Conservation (phyloP, 2,329 filamentous ascomycete genomes). For the Aquanectria penicillioides region DNA sequence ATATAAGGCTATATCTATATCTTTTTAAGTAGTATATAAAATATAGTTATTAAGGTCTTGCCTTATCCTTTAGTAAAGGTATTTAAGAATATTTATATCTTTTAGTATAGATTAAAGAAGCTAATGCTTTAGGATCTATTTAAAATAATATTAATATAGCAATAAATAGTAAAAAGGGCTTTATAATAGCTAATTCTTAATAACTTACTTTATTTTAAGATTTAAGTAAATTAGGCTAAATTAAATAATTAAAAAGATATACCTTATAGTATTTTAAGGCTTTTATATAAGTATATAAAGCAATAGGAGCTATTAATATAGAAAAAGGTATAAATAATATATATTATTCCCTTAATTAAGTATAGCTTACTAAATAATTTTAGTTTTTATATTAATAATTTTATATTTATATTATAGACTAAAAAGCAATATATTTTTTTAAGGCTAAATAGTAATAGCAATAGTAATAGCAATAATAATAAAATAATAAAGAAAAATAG, state of each 20-base stretch:
- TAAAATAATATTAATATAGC: background rate
- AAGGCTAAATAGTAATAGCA: background rate
- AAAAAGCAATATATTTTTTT: slow-evolving; percentile 6
- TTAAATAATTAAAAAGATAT: slow-evolving; percentile 6
- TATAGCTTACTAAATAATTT: background rate
- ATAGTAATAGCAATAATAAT: slow-evolving; percentile 3
- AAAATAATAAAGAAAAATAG: slow-evolving; percentile 8
- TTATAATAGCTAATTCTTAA: slow-evolving; percentile 8
- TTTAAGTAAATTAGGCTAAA: slow-evolving; percentile 2
- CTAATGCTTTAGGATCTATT: slow-evolving; percentile 9
- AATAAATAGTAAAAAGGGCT: background rate
- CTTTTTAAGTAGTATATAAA: slow-evolving; percentile 12
- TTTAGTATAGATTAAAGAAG: slow-evolving; percentile 6
- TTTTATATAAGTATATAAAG: slow-evolving; percentile 11
- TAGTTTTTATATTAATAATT: no score
- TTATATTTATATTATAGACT: background rate
- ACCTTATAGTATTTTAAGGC: slow-evolving; percentile 3
- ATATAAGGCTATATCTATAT: slow-evolving; percentile 8
- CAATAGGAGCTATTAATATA: slow-evolving; percentile 5
- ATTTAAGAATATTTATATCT: slow-evolving; percentile 17
- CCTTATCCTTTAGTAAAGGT: slow-evolving; percentile 5
- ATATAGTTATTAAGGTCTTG: slow-evolving; percentile 9
- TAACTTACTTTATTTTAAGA: slow-evolving; percentile 13
- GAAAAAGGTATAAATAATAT: background rate
- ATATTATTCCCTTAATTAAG: background rate